A percentile compares a stretch with the other conserved stretches of the same genome.
phyloP scores from a whole-genome alignment of 2,329 filamentous ascomycete species.

The Phaeophleospora eucalypticola region DNA sequence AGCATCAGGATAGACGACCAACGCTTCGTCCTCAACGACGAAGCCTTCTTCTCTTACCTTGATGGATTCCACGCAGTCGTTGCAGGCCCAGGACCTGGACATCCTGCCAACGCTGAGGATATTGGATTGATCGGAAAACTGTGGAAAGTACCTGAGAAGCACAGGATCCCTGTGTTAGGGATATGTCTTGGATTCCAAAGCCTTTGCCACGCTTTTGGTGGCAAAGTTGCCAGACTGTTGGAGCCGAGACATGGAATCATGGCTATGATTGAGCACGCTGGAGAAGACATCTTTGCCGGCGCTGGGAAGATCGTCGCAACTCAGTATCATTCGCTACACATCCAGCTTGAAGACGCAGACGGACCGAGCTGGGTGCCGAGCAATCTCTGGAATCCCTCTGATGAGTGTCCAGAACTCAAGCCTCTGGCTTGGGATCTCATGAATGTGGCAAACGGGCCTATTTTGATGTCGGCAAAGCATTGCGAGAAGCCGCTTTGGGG shows the following conservation, averaged over 20 bases:
- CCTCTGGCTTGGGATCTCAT: constrained; percentile 49
- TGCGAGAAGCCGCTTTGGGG: constrained; percentile 71
- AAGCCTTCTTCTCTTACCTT: constrained; percentile 43
- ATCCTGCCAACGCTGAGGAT: constrained; percentile 67
- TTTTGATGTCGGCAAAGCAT: constrained; percentile 77
- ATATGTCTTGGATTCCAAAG: constrained; percentile 90
- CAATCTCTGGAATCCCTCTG: constrained; percentile 38
- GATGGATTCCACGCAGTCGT: constrained; percentile 76
- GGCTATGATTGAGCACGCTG: constrained; percentile 58
- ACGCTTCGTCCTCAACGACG: constrained; percentile 34
- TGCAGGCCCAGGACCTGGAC: constrained; percentile 84
- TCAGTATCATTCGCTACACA: constrained; percentile 67
- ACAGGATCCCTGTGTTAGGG: constrained; percentile 72
- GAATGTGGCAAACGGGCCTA: constrained; percentile 46
- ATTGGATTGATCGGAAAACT: constrained; percentile 76
- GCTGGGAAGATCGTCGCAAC: constrained; percentile 64
- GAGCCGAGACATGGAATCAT: constrained; percentile 81
- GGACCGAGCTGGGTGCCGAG: constrained; percentile 32
- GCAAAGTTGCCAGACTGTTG: constrained; percentile 60
- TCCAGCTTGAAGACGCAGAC: constrained; percentile 38
- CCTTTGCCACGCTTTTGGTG: constrained; percentile 65
- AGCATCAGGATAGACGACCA: constrained; percentile 64
- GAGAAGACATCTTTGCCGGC: constrained; percentile 61
- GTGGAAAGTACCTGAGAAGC: constrained; percentile 61
- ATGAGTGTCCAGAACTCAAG: constrained; percentile 35